Evolutionary conservation across 441 rosid genomes (phyloP).

Genomic region (Raphanus hybrid): DNA sequence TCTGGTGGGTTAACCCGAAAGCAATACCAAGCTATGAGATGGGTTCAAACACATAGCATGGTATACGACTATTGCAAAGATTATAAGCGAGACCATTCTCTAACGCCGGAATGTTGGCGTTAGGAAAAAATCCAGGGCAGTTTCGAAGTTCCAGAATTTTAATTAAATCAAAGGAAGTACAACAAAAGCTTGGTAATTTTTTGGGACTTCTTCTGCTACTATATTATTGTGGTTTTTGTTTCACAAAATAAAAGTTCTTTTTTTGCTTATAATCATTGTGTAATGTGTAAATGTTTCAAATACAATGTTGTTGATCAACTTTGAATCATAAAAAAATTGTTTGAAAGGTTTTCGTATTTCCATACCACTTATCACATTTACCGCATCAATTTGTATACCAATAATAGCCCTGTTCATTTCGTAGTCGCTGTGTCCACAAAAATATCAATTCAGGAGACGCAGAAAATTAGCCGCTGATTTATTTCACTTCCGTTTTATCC

Average conservation of each 20-base stretch:
- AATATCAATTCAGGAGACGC: too few relatives aligned
- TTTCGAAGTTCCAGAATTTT: slow-evolving; percentile 10
- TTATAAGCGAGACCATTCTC: slow-evolving; percentile 72
- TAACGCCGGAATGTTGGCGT: slow-evolving; percentile 82
- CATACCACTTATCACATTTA: background rate
- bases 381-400: background rate
- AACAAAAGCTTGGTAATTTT: background rate
- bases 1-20: slow-evolving; percentile 72
- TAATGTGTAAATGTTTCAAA: slow-evolving; percentile 27
- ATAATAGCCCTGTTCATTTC: background rate
- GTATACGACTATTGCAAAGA: slow-evolving; percentile 83
- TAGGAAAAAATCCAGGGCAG: background rate
- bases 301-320: slow-evolving; percentile 13
- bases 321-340: slow-evolving; percentile 9
- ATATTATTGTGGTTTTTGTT: slow-evolving; percentile 16
- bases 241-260: slow-evolving; percentile 16
- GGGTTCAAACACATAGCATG: slow-evolving; percentile 75
- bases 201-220: slow-evolving; percentile 19
- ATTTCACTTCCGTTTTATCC: too few relatives aligned
- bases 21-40: slow-evolving; percentile 73
- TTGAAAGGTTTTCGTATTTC: slow-evolving; percentile 5
- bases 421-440: too few relatives aligned
- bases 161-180: slow-evolving; percentile 6
- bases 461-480: too few relatives aligned
- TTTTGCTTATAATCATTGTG: slow-evolving; percentile 9